phyloP scores from a whole-genome alignment of 805 yeast species.

The Yarrowia divulgata region DNA sequence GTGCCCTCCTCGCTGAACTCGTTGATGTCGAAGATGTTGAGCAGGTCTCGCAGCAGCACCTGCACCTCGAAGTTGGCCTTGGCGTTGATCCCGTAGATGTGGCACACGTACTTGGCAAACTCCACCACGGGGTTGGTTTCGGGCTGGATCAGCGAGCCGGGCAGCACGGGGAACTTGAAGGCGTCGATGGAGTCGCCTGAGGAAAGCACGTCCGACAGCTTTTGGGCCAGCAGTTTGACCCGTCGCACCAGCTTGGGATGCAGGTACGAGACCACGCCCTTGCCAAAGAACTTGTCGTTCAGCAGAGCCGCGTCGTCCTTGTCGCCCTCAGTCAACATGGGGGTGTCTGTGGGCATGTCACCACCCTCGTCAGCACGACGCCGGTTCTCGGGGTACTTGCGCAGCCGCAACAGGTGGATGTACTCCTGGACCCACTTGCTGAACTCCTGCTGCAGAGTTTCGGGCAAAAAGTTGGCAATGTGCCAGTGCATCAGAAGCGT shows the following conservation, averaged over 20 bases:
- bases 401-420: slow-evolving; percentile 62
- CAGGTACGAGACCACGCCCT: slow-evolving; percentile 56
- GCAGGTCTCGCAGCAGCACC: slow-evolving; percentile 73
- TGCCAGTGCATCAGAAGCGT: slow-evolving; percentile 77
- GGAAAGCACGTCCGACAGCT: slow-evolving; percentile 75
- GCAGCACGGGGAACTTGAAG: slow-evolving; percentile 74
- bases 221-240: slow-evolving; percentile 65
- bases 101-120: slow-evolving; percentile 75
- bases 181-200: slow-evolving; percentile 68
- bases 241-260: slow-evolving; percentile 71
- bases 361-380: background rate
- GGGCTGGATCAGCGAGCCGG: slow-evolving; percentile 70
- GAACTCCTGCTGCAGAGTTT: slow-evolving; percentile 78
- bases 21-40: slow-evolving; percentile 75
- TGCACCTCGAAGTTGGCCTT: slow-evolving; percentile 75
- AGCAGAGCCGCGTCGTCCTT: slow-evolving; percentile 14
- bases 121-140: slow-evolving; percentile 76
- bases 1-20: slow-evolving; percentile 82
- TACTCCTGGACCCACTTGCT: slow-evolving; percentile 81
- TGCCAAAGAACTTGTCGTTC: slow-evolving; percentile 51
- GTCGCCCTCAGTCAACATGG: slow-evolving; percentile 14
- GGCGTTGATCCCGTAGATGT: slow-evolving; percentile 71
- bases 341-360: background rate
- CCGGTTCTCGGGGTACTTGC: slow-evolving; percentile 56
- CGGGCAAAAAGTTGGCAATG: slow-evolving; percentile 73